Conservation (phyloP, 2,329 filamentous ascomycete genomes). For the Fusarium metavorans region DNA sequence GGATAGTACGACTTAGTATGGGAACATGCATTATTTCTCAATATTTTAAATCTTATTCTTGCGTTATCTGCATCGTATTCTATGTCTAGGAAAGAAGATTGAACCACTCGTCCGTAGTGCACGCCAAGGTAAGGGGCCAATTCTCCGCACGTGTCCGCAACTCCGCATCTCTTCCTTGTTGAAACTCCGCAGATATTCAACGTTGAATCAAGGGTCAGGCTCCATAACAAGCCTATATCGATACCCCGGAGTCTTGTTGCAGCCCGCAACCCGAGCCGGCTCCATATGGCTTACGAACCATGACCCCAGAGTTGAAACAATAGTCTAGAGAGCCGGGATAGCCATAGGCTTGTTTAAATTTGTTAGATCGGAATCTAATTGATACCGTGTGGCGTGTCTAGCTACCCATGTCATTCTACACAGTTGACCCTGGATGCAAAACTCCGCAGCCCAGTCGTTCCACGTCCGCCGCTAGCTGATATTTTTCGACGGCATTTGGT, state of each 20-base stretch:
- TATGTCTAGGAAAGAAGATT: neutral
- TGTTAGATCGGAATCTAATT: neutral
- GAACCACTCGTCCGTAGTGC: neutral
- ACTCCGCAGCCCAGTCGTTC: neutral
- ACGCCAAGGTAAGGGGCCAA: neutral
- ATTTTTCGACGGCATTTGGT: neutral
- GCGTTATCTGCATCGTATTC: too few species aligned
- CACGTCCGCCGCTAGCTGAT: neutral
- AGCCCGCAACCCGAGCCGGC: neutral
- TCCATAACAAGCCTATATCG: neutral
- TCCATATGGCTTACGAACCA: neutral
- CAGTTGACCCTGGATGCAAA: neutral
- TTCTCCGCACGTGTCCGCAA: neutral
- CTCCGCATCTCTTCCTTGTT: neutral
- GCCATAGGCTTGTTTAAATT: neutral
- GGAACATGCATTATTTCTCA: too few species aligned
- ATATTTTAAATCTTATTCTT: too few species aligned
- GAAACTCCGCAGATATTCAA: neutral
- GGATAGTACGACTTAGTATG: neutral
- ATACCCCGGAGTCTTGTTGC: neutral
- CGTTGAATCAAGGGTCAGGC: neutral
- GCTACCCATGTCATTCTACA: neutral
- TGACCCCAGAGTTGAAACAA: neutral
- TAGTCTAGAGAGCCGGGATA: neutral
- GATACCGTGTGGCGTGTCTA: neutral